Percentiles rank a stretch among this genome's conserved stretches.
Evolutionary conservation across 1,284 basidiomycete species (phyloP).

Genomic region (Irpex rosettiformis): DNA sequence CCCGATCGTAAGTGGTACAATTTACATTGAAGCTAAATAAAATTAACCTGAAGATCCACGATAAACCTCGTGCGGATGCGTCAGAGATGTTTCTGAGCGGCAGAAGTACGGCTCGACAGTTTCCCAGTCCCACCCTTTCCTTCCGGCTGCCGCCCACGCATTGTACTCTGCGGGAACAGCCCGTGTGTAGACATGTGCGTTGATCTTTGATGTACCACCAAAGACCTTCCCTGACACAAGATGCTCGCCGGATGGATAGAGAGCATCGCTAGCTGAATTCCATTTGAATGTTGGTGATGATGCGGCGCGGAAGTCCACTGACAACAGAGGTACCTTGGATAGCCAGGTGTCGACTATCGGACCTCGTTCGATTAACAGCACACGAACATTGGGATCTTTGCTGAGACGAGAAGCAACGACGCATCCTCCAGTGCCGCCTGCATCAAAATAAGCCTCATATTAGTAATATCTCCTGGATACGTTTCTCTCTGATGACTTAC

Average conservation of each 20-base stretch:
- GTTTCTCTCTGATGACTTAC: conserved; percentile 29
- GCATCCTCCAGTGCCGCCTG: conserved; percentile 29
- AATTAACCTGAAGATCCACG: conserved; percentile 5
- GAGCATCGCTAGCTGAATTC: conserved; percentile 1
- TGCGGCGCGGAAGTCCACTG: conserved; percentile 8
- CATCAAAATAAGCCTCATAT: neutral
- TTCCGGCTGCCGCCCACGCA: conserved; percentile 3
- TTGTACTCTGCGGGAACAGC: conserved; percentile 11
- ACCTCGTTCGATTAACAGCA: conserved; percentile 20
- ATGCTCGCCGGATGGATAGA: neutral
- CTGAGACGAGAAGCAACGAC: conserved; percentile 22
- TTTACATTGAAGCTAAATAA: neutral
- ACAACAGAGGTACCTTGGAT: conserved; percentile 9
- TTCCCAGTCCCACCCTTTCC: conserved; percentile 9
- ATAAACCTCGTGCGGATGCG: neutral
- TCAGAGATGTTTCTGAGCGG: conserved; percentile 7
- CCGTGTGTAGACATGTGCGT: conserved; percentile 11
- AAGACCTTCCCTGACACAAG: conserved; percentile 8
- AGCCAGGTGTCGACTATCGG: conserved; percentile 10
- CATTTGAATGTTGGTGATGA: conserved; percentile 9
- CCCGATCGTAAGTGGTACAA: neutral
- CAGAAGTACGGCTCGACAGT: conserved; percentile 6
- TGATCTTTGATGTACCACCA: conserved; percentile 10
- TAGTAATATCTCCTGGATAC: conserved; percentile 7
- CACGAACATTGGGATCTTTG: conserved; percentile 16